A percentile compares a stretch with the other conserved stretches of the same genome.
Evolutionary conservation across 1,284 basidiomycete genomes (phyloP).

Genomic region (Pholiota adiposa): DNA sequence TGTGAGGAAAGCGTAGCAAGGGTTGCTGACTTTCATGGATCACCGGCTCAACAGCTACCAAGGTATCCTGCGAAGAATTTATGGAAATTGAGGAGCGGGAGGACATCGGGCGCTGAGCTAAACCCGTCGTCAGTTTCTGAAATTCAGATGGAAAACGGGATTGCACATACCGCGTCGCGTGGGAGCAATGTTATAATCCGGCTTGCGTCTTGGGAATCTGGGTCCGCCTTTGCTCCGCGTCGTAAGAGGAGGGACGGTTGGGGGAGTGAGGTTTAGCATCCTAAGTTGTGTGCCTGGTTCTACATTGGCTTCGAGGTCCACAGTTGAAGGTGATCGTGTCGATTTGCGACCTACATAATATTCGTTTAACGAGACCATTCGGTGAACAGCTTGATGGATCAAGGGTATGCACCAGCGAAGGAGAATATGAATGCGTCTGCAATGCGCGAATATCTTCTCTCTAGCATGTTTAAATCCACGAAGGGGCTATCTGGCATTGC

Average conservation of each 20-base stretch:
- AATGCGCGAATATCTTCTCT: neutral
- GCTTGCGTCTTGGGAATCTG: neutral
- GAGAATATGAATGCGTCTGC: neutral
- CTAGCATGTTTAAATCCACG: neutral
- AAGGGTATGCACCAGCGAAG: neutral
- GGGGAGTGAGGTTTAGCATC: neutral
- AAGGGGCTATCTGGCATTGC: neutral
- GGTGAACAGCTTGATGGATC: neutral
- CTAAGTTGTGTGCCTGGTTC: neutral
- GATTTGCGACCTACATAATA: neutral
- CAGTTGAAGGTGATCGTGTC: neutral
- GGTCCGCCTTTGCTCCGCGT: too few relatives aligned
- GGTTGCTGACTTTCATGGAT: neutral
- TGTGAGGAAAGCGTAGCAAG: neutral
- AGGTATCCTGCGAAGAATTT: neutral
- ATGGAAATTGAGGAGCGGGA: neutral
- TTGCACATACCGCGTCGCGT: neutral
- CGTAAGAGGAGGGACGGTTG: neutral
- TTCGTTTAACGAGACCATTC: too few relatives aligned
- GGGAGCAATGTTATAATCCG: neutral
- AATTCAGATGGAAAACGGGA: neutral
- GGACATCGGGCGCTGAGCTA: neutral
- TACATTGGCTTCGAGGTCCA: neutral
- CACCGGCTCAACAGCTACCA: neutral
- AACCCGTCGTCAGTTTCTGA: neutral